phyloP scores from a whole-genome alignment of 139 green algal genomes.

The Chlamydomonas schloesseri region DNA sequence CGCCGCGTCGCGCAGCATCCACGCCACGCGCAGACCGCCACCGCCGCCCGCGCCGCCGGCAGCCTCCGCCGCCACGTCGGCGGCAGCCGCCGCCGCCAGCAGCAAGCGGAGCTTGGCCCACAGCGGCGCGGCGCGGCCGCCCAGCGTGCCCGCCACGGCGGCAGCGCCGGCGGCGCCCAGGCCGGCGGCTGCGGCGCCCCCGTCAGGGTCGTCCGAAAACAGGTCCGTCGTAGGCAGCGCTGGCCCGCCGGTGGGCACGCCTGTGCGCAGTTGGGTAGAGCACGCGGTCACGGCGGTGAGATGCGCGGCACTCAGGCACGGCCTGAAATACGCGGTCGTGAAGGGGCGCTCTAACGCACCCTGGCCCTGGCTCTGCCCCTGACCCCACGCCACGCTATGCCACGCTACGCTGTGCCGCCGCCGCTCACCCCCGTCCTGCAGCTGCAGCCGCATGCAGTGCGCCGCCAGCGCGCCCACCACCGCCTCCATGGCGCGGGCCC shows the following conservation, averaged over 20 bases:
- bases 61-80: neutral
- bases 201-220: neutral
- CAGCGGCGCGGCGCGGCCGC: slow-evolving; percentile 36
- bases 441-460: slow-evolving; percentile 29
- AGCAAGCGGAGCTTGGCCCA: slow-evolving; percentile 44
- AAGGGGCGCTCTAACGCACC: too few relatives aligned
- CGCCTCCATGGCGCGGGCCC: slow-evolving; percentile 25
- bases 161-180: slow-evolving; percentile 8
- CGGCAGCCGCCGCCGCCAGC: neutral
- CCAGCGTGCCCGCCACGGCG: slow-evolving; percentile 30
- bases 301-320: too few relatives aligned
- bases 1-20: slow-evolving; percentile 38
- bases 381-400: too few relatives aligned
- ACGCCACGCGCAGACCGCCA: neutral
- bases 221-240: slow-evolving; percentile 5
- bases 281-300: too few relatives aligned
- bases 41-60: neutral
- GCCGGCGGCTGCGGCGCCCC: neutral
- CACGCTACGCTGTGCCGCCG: too few relatives aligned
- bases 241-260: neutral
- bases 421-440: slow-evolving; percentile 42
- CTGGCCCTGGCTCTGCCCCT: too few relatives aligned
- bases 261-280: neutral
- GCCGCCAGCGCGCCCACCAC: slow-evolving; percentile 41
- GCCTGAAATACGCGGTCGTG: too few relatives aligned